A percentile compares a stretch with the other conserved stretches of the same genome.
These are phyloP conservation scores for Catunica adiposa DNA, from an alignment of 2,329 filamentous ascomycete genomes.

Conservation along the genomic window DNA sequence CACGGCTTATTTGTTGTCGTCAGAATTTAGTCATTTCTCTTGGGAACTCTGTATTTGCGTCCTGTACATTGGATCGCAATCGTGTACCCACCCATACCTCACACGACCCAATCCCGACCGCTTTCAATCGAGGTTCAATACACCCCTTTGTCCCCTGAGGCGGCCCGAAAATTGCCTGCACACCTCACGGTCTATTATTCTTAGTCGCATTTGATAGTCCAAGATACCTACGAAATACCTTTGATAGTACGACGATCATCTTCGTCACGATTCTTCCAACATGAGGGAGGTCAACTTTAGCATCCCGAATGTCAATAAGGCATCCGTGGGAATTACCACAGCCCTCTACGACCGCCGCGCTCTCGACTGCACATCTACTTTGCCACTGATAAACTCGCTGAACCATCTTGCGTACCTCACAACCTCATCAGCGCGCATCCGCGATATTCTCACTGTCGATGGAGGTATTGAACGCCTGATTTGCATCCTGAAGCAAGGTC, in stretches of 20 bases:
- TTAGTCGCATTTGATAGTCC: not conserved
- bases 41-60: too few relatives aligned
- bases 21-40: too few relatives aligned
- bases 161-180: not conserved
- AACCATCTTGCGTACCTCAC: slow-evolving; percentile 98
- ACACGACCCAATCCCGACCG: not conserved
- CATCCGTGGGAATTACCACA: slow-evolving; percentile 94
- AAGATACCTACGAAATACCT: not conserved
- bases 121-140: not conserved
- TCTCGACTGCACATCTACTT: slow-evolving; percentile 92
- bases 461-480: slow-evolving; percentile 92
- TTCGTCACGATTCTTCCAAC: slow-evolving; percentile 25
- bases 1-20: too few relatives aligned
- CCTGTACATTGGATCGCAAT: too few relatives aligned
- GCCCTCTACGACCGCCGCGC: slow-evolving; percentile 94
- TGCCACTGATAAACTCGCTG: slow-evolving; percentile 95
- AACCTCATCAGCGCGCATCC: slow-evolving; percentile 89
- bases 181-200: not conserved
- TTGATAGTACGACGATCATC: not conserved
- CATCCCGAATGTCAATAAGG: slow-evolving; percentile 98
- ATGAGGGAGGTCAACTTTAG: slow-evolving; percentile 99
- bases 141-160: slow-evolving; percentile 1
- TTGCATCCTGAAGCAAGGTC: slow-evolving; percentile 92
- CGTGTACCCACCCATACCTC: not conserved
- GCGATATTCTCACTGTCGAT: slow-evolving; percentile 96